These are phyloP conservation scores for Yamadazyma takamatsuzukensis DNA, from an alignment of 805 yeast genomes.

Conservation along the genomic window DNA sequence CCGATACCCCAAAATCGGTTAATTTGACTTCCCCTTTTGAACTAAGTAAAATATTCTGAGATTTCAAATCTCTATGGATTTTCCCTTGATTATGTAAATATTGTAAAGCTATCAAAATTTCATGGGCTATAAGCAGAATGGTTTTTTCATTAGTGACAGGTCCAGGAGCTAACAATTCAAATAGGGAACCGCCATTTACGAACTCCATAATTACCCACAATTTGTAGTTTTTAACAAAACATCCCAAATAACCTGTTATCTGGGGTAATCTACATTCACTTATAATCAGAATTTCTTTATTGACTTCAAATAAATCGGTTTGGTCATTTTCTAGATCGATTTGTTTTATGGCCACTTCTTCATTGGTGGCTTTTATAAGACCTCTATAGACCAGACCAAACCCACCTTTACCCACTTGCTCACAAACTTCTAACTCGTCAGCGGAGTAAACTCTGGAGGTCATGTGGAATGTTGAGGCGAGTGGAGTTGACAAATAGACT, in stretches of 20 bases:
- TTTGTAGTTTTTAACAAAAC: conserved; percentile 65
- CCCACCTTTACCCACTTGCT: conserved; percentile 71
- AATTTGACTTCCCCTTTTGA: conserved; percentile 38
- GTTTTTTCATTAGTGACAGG: conserved; percentile 51
- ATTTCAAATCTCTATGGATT: conserved; percentile 59
- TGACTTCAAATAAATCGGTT: conserved; percentile 64
- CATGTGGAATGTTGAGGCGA: too few relatives aligned
- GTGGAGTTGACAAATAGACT: too few relatives aligned
- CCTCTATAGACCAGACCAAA: conserved; percentile 77
- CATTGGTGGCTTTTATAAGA: conserved; percentile 37
- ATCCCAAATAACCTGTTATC: conserved; percentile 67
- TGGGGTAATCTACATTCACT: conserved; percentile 62
- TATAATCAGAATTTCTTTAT: conserved; percentile 65
- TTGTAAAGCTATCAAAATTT: conserved; percentile 55
- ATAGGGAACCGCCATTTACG: conserved; percentile 74
- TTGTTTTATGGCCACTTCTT: conserved; percentile 58
- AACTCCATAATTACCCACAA: conserved; percentile 81
- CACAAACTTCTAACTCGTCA: conserved; percentile 40
- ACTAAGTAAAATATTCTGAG: conserved; percentile 37
- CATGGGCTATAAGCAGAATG: conserved; percentile 51
- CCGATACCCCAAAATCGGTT: conserved; percentile 45
- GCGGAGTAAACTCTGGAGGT: conserved; percentile 22
- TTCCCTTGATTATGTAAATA: conserved; percentile 70
- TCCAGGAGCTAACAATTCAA: conserved; percentile 58
- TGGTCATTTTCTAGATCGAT: conserved; percentile 69